Percentiles rank a stretch among this genome's conserved stretches.
Conservation (phyloP, 2,329 filamentous ascomycete species). For the Colletotrichum musae region DNA sequence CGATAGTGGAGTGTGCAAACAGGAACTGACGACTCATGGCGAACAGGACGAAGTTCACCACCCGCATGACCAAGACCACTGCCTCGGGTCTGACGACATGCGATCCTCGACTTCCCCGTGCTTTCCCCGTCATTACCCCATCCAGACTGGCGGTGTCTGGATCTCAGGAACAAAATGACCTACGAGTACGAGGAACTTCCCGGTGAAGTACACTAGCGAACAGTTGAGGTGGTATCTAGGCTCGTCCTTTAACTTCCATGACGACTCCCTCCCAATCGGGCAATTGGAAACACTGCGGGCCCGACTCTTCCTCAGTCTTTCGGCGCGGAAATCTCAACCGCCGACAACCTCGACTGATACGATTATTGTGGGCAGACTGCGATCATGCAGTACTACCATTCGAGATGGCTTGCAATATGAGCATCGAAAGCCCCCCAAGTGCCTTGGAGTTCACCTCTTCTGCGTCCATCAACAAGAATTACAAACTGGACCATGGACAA, state of each 20-base stretch:
- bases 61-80: conserved; percentile 8
- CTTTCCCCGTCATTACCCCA: conserved; percentile 22
- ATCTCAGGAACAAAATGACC: neutral
- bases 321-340: neutral
- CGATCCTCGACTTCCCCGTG: neutral
- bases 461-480: neutral
- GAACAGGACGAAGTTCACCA: conserved; percentile 17
- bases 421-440: neutral
- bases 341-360: neutral
- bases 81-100: conserved; percentile 14
- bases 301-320: neutral
- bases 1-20: neutral
- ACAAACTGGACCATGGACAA: neutral
- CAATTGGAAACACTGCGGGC: neutral
- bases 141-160: neutral
- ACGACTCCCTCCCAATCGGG: neutral
- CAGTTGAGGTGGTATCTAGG: neutral
- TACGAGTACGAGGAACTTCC: neutral
- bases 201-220: too few relatives aligned
- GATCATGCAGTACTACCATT: neutral
- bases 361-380: neutral
- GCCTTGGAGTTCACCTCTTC: neutral
- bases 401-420: neutral
- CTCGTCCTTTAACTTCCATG: neutral
- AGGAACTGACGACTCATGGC: conserved; percentile 16